Evolutionary conservation across 768 basidiomycete genomes (phyloP), one percentile per base, ranked within the genome.

Genomic region (Tulasnella sp.): DNA sequence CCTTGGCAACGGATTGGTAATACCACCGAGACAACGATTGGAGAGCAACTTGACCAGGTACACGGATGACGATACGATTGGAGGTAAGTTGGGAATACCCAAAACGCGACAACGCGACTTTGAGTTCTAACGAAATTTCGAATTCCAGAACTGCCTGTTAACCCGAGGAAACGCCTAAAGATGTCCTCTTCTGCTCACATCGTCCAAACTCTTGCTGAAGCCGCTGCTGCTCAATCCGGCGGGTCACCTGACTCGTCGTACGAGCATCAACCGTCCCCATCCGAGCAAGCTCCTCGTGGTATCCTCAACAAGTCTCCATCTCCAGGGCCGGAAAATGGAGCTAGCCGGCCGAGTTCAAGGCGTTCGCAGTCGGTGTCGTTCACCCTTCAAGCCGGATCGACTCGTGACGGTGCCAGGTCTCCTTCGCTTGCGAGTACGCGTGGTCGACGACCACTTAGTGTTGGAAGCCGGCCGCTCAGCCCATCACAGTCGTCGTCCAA

Each of bases 81-180:
- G 78, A 34, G 78, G 78, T 79, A 46, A 44, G 78, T 31, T 5
- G 58, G n/a, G 42, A 42, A 42, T 42, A 42, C 42, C 42, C 42
- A 42, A 3, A 8, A 42, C 42, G 42, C 42, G 42, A 42, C 42
- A n/a, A 1, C 42, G 42, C 9, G 42, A 12, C 24, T 8, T 24
- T 21, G 27, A 58, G 56, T 58, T 21, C 56, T 62, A 34, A 62
- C 31, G 24, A 14, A 16, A 12, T 77, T 34, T 71, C 42, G 68
- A 40, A n/a, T 48, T n/a, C 39, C 40, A 79, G 78, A 79, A 27
- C 46, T 79, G 10, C 78, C 78, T 27, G 62, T 44, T 3, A 78
- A 71, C 38, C 78, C 78, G 24, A 71, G 78, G 24, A 79, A 79
- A 68, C 39, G 71, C 39, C 19, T 79, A 18, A 79, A 79, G 78